Base-by-base conservation (phyloP, 176 grass and related monocot species). In the Carex kokanica region DNA sequence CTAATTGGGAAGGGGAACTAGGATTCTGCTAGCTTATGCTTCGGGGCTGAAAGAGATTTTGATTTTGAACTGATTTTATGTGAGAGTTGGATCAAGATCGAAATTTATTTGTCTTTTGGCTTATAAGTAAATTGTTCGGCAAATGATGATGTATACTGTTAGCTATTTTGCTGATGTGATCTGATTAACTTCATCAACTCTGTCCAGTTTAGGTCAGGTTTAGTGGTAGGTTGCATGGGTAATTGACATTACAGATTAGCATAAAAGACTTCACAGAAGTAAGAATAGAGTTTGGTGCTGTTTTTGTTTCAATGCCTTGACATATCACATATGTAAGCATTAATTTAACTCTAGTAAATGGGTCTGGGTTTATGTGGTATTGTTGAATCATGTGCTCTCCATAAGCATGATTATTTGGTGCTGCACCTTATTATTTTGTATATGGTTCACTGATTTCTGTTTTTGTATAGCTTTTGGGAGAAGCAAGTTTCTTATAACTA, bases 1-100 rank as follows among this genome's bases (percentile, higher is more conserved):
- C 67, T 87, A 66, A 13, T 36, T 58, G 15, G 36, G 20, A 27
- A 6, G 47, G 60, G 21, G 14, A 45, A 11, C 25, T 53, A 27
- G 59, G 56, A 53, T 75, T 81, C 81, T 88, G 14, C 17, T 83
- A 18, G 11, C 21, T 53, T 59, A 83, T 64, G 38, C 4, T 78
- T 83, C 8, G 8, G 21, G 23, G 43, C 25, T 82, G 62, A 41
- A 73, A 73, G 68, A 49, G 17, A 47, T 73, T 60, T 41, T 40
- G 56, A 40, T 63, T 41, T n/a, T 62, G 25, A 61, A 16, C 36
- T 81, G 6, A 10, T 62, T 81, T 43, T n/a, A 0, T 81, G 58
- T 24, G 78, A 64, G 13, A 61, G 55, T 81, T 60, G 56, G 72
- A 64, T 82, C 59, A 15, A 51, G 16, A 17, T 75, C 49, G 72